A percentile compares a stretch with the other conserved stretches of the same genome.
Evolutionary conservation across 2,329 filamentous ascomycete species (phyloP).

Genomic region (Tolypocladium nubicola): DNA sequence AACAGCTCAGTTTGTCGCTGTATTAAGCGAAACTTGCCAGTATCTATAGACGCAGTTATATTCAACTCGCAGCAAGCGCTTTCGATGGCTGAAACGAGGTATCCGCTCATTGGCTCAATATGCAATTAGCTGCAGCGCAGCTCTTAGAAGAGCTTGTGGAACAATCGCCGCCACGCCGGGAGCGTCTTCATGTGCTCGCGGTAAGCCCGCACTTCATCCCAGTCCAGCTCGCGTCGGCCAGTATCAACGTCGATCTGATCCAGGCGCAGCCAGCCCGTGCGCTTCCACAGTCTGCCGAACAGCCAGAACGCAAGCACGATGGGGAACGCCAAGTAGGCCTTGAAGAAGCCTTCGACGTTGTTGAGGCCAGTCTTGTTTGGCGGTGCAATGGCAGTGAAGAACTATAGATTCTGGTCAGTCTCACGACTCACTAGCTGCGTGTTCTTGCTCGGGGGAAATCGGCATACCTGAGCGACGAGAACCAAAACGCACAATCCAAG

Average conservation of each 20-base stretch:
- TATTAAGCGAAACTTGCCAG: neutral
- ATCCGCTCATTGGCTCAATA: neutral
- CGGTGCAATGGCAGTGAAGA: conserved; percentile 37
- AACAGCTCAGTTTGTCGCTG: neutral
- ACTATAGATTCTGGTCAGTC: conserved; percentile 14
- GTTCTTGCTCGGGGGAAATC: conserved; percentile 5
- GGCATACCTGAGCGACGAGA: conserved; percentile 36
- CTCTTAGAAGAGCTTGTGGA: conserved; percentile 3
- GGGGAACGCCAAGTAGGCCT: conserved; percentile 39
- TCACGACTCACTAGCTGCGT: neutral
- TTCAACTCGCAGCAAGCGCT: neutral
- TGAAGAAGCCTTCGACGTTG: conserved; percentile 41
- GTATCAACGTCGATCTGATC: conserved; percentile 57
- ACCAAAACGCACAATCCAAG: conserved; percentile 43
- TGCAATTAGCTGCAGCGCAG: neutral
- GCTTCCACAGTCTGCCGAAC: conserved; percentile 54
- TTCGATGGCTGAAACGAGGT: neutral
- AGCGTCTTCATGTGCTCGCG: conserved; percentile 5
- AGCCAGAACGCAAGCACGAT: conserved; percentile 44
- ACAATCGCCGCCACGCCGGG: conserved; percentile 6
- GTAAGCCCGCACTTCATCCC: conserved; percentile 8
- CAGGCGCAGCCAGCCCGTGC: conserved; percentile 44
- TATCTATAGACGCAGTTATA: neutral
- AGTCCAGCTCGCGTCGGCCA: conserved; percentile 46
- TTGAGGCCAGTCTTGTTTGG: conserved; percentile 17